These are phyloP conservation scores for Ampelomyces quisqualis DNA, from an alignment of 2,329 filamentous ascomycete species.

Conservation along the genomic window DNA sequence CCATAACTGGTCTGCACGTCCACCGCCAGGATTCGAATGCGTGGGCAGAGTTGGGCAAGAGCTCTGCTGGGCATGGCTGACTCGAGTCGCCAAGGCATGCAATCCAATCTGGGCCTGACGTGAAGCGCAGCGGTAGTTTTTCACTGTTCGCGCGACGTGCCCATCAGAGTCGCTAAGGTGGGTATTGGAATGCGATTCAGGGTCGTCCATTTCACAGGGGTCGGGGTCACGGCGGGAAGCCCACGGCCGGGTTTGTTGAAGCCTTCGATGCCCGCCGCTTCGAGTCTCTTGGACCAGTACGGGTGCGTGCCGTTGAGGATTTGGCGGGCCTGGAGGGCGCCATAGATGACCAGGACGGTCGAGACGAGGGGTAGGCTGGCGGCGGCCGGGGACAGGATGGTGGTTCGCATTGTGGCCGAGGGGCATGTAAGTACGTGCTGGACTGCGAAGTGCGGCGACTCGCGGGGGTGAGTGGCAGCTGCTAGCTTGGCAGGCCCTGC, in stretches of 20 bases:
- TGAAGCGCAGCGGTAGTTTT: no score
- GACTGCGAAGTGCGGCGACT: conserved; percentile 15
- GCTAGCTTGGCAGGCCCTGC: conserved; percentile 2
- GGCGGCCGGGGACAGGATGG: neutral
- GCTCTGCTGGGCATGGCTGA: neutral
- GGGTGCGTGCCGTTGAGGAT: conserved; percentile 34
- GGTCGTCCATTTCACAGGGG: conserved; percentile 26
- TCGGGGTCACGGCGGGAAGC: conserved; percentile 3
- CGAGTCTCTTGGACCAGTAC: conserved; percentile 24
- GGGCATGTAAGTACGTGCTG: conserved; percentile 3
- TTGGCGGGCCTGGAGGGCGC: conserved; percentile 30
- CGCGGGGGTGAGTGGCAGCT: conserved; percentile 18
- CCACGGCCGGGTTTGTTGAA: no score
- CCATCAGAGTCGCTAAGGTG: conserved; percentile 4
- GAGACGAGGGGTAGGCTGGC: conserved; percentile 8
- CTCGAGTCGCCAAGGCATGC: no score
- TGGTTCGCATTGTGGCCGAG: conserved; percentile 1
- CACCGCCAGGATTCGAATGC: no score
- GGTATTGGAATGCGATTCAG: conserved; percentile 36
- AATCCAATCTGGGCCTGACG: no score
- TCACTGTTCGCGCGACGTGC: neutral
- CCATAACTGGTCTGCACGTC: no score
- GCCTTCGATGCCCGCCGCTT: conserved; percentile 16
- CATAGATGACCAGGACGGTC: conserved; percentile 19
- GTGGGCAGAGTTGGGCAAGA: no score